Evolutionary conservation across 1,139 yeast genomes (phyloP), one percentile per base, ranked within the genome.

Genomic region (Diutina mesorugosa): DNA sequence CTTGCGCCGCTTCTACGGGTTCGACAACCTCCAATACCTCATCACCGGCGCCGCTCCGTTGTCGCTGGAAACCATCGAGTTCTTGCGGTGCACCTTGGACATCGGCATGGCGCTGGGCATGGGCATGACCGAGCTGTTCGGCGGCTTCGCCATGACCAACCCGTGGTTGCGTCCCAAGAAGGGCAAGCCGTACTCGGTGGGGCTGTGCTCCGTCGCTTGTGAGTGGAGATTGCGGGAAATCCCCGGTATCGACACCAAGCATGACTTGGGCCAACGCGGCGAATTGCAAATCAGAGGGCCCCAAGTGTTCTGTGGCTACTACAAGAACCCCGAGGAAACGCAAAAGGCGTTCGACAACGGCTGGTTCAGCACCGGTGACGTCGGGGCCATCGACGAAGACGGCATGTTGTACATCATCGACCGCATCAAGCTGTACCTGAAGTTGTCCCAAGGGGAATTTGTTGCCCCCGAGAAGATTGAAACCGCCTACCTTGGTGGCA

Each of bases 391-490:
- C 59, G 67, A 67, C 38, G 81, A n/a, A 8, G 28, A 50, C 6
- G 32, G 53, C 89, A 21, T 75, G 87, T 59, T 87, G 28, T 72
- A 65, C 60, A 84, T 87, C 57, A 77, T 87, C 62, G 95, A 87
- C 66, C 77, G 95, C 60, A 90, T 86, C 54, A 87, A 87, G 73
- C 86, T 86, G 68, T 86, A 87, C 71, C 87, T 85, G 77, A 87
- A 87, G 69, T 75, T 87, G 63, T 80, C 91, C 1, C 95, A 87
- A 68, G 95, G 95, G 59, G 95, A 87, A 68, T 87, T 87, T 67
- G 80, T 87, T 57, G 85, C 90, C 1, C 91, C 93, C 2, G 95
- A 87, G 66, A 84, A 81, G 67, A 82, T 87, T 60, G 95, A 87
- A 65, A 84, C 82, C 64, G 71, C 72, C 26, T 85, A 86, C 64